phyloP scores from a whole-genome alignment of 306 rosid genomes.

The Citrullus mucosospermus region DNA sequence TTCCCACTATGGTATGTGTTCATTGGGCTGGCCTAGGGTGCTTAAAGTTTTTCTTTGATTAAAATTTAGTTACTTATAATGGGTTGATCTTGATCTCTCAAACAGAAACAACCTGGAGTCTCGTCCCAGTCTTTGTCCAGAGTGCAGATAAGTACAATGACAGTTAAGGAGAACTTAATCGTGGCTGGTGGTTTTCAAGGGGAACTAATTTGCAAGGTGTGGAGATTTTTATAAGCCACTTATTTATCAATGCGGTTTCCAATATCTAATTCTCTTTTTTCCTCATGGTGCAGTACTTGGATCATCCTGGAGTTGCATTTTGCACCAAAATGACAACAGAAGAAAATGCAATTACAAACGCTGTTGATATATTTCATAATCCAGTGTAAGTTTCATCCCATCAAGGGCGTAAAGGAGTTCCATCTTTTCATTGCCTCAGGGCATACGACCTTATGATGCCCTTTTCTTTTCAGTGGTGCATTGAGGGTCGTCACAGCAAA shows the following conservation, averaged over 20 bases:
- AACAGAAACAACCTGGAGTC: slow-evolving; percentile 44
- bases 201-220: slow-evolving; percentile 92
- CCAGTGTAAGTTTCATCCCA: slow-evolving; percentile 29
- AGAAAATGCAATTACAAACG: slow-evolving; percentile 84
- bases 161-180: slow-evolving; percentile 67
- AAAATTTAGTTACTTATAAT: neutral
- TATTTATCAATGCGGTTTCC: neutral
- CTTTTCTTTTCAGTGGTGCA: slow-evolving; percentile 48
- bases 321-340: slow-evolving; percentile 65
- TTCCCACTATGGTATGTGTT: slow-evolving; percentile 49
- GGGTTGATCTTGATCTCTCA: neutral
- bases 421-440: neutral
- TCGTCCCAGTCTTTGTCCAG: slow-evolving; percentile 52
- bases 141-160: slow-evolving; percentile 93
- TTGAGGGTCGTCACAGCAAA: slow-evolving; percentile 66
- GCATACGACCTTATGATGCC: neutral
- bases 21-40: neutral
- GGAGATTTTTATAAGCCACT: neutral
- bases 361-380: slow-evolving; percentile 57
- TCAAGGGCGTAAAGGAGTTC: neutral
- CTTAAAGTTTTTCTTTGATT: neutral
- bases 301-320: slow-evolving; percentile 59
- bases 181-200: slow-evolving; percentile 94
- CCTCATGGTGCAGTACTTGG: slow-evolving; percentile 40
- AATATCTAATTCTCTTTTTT: slow-evolving; percentile 2